phyloP scores from a whole-genome alignment of 768 basidiomycete genomes.

The Trametes villosa region DNA sequence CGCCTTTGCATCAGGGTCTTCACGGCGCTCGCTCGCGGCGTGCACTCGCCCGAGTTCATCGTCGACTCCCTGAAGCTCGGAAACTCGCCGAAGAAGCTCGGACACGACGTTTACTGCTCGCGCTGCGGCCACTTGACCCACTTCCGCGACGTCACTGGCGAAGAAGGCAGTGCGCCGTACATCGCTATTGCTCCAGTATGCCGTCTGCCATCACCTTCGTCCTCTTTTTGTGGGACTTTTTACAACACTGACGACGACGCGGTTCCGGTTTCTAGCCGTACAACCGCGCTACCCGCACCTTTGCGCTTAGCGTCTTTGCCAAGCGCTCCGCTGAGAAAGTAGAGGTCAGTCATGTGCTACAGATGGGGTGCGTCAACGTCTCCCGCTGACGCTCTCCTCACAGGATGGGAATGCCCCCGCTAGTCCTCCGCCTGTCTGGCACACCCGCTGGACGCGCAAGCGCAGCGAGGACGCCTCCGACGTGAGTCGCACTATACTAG shows the following conservation, averaged over 20 bases:
- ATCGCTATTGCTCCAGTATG: conserved; percentile 13
- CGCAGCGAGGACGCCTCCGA: too few species aligned
- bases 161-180: conserved; percentile 11
- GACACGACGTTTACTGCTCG: conserved; percentile 27
- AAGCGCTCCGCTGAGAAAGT: too few species aligned
- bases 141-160: background rate
- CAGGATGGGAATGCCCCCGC: too few species aligned
- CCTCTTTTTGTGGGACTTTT: too few species aligned
- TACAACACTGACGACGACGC: too few species aligned
- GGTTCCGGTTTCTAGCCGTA: too few species aligned
- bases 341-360: too few species aligned
- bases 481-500: too few species aligned
- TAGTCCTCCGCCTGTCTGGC: too few species aligned
- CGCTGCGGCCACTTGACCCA: conserved; percentile 20
- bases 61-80: conserved; percentile 18
- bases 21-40: conserved; percentile 20
- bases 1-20: conserved; percentile 7
- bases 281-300: conserved; percentile 6
- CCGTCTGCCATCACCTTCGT: background rate
- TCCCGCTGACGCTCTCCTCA: too few species aligned
- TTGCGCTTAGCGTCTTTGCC: background rate
- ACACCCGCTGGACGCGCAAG: too few species aligned
- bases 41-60: conserved; percentile 21
- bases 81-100: conserved; percentile 10
- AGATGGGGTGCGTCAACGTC: too few species aligned